Evolutionary conservation across 78 protist genomes (phyloP), one percentile per base, ranked within the genome.

Genomic region (Speleostelium caveatum): DNA sequence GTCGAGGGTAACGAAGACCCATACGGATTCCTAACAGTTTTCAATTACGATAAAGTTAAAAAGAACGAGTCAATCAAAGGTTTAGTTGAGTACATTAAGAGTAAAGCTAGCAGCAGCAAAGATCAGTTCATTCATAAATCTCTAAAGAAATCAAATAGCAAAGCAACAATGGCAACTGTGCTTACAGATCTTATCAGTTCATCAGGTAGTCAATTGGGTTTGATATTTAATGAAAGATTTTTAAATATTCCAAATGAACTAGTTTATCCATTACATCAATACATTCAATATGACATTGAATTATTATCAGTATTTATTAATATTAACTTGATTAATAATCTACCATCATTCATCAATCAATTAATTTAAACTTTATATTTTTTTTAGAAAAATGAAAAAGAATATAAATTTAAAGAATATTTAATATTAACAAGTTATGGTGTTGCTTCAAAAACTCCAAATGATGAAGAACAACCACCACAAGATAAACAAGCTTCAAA

Each of bases 1-100:
- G 65, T 80, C 2, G 89, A 80, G n/a, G 65, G 74, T 24, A 56
- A 17, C 24, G 89, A 68, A 6, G 89, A 80, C 28, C 89, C 89
- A 17, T 80, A 67, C 68, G 89, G 89, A 21, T 80, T 80, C 10
- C 16, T 41, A 28, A 67, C 89, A 24, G 63, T 80, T 68, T 58
- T 80, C 17, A 67, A 65, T 68, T 56, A 80, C 65, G n/a, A 65
- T n/a, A 33, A 17, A 21, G 42, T 51, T 30, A 80, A 58, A 21
- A 22, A 30, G 2, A 28, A 55, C 19, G 77, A 24, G 21, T 42
- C 89, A 3, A 58, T 80, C 21, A 33, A 80, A 58, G 89, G 89
- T 58, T 68, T 30, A 45, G 8, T 41, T 19, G 78, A 80, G 4
- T 80, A 67, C 7, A 49, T 80, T 6, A 53, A 53, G 21, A 39